Evolutionary conservation across 768 basidiomycete genomes (phyloP).

Genomic region (Piloderma croceum): DNA sequence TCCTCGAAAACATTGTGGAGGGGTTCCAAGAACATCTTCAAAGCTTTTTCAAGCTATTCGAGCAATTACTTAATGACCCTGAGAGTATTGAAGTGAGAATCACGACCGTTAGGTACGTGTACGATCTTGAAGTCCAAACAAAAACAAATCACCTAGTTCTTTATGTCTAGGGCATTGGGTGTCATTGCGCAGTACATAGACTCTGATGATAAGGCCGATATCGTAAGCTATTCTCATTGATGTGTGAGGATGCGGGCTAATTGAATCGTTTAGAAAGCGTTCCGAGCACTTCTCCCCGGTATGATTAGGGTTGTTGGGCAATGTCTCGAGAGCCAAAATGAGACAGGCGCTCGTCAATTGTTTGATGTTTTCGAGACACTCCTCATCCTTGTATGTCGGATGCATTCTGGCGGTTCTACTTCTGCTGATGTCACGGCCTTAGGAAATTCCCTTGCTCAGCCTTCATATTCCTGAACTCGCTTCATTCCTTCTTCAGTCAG

Average conservation of each 20-base stretch:
- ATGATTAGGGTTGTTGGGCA: conserved; percentile 90
- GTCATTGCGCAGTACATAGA: conserved; percentile 93
- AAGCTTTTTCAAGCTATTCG: conserved; percentile 77
- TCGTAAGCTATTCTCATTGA: conserved; percentile 49
- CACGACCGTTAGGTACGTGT: conserved; percentile 70
- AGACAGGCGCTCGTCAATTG: conserved; percentile 76
- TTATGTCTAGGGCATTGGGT: conserved; percentile 62
- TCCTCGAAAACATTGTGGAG: conserved; percentile 88
- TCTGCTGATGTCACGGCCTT: conserved; percentile 9
- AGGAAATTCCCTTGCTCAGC: conserved; percentile 93
- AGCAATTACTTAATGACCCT: conserved; percentile 65
- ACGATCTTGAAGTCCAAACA: neutral
- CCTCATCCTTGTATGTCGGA: conserved; percentile 69
- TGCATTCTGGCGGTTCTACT: neutral
- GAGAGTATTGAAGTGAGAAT: conserved; percentile 88
- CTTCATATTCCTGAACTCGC: conserved; percentile 85
- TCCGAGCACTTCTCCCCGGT: conserved; percentile 79
- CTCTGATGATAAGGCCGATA: conserved; percentile 76
- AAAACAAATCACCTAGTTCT: conserved; percentile 5
- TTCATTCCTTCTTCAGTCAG: conserved; percentile 81
- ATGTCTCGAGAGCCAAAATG: conserved; percentile 72
- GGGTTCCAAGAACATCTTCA: conserved; percentile 75
- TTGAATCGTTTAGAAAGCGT: conserved; percentile 53
- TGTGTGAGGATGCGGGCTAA: conserved; percentile 4
- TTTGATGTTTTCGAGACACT: conserved; percentile 97